Evolutionary conservation across 2,329 filamentous ascomycete species (phyloP).

Genomic region (Neofusicoccum umdonicola): DNA sequence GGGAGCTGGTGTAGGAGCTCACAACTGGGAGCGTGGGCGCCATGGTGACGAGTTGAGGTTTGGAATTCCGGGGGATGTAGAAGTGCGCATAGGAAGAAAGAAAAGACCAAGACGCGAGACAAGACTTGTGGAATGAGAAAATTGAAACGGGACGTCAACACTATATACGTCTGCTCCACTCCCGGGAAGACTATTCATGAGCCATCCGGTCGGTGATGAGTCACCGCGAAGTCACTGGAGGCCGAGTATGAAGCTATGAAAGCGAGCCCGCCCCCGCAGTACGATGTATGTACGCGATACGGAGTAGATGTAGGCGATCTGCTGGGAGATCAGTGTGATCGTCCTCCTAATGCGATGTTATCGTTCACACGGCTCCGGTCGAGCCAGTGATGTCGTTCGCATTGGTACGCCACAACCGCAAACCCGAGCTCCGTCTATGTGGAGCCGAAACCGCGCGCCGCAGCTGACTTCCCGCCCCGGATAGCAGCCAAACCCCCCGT

Average conservation of each 20-base stretch:
- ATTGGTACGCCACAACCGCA: neutral
- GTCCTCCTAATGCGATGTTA: too few species aligned
- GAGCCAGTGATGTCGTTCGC: neutral
- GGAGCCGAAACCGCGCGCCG: constrained; percentile 1
- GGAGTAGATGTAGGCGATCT: too few species aligned
- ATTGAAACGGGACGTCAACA: too few species aligned
- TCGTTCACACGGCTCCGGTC: too few species aligned
- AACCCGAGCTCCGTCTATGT: neutral
- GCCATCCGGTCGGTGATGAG: too few species aligned
- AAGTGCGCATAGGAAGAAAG: neutral
- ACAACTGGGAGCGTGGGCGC: neutral
- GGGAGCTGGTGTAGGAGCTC: neutral
- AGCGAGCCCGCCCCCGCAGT: too few species aligned
- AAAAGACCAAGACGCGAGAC: neutral
- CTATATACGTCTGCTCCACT: too few species aligned
- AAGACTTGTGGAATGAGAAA: neutral
- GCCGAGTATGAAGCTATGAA: too few species aligned
- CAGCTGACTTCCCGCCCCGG: neutral
- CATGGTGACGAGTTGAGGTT: neutral
- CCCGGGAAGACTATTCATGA: too few species aligned
- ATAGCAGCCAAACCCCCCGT: neutral
- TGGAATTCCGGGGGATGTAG: neutral
- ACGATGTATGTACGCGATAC: too few species aligned
- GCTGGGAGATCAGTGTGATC: too few species aligned
- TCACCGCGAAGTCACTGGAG: too few species aligned